Conservation (phyloP, 768 basidiomycete species). For the Lactifluus echinatus region DNA sequence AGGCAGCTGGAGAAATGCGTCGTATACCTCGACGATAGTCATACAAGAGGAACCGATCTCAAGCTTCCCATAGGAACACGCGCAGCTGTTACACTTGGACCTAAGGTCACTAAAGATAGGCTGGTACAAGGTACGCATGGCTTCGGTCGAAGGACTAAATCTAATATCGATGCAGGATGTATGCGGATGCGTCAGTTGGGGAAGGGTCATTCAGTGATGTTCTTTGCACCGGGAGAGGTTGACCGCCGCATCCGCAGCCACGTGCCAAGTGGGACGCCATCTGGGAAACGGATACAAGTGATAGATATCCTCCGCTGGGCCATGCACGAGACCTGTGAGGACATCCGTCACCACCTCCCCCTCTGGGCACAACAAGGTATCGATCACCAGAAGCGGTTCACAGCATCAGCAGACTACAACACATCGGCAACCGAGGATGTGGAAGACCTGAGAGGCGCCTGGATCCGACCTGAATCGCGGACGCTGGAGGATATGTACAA, state of each 20-base stretch:
- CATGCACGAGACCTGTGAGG: constrained; percentile 16
- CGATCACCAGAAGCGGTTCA: not conserved
- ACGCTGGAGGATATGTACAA: constrained; percentile 15
- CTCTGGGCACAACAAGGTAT: constrained; percentile 12
- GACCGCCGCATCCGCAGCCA: constrained; percentile 9
- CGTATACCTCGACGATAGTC: no score
- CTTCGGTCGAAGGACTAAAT: not conserved
- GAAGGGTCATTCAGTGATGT: constrained; percentile 16
- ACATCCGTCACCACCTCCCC: constrained; percentile 12
- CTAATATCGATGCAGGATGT: constrained; percentile 4
- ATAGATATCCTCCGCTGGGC: constrained; percentile 15
- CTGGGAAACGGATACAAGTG: not conserved
- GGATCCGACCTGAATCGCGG: constrained; percentile 10
- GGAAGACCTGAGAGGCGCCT: not conserved
- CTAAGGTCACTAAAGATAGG: constrained; percentile 44
- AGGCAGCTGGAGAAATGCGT: no score
- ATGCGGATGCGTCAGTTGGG: constrained; percentile 19
- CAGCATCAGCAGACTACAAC: not conserved
- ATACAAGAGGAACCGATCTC: constrained; percentile 39
- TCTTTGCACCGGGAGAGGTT: constrained; percentile 12
- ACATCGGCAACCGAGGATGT: not conserved
- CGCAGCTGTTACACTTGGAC: constrained; percentile 41
- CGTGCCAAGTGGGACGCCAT: not conserved
- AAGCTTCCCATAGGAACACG: constrained; percentile 35
- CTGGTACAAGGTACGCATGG: constrained; percentile 36